Conservation (phyloP, 169 alveolate species). For the Plasmodium sp. region DNA sequence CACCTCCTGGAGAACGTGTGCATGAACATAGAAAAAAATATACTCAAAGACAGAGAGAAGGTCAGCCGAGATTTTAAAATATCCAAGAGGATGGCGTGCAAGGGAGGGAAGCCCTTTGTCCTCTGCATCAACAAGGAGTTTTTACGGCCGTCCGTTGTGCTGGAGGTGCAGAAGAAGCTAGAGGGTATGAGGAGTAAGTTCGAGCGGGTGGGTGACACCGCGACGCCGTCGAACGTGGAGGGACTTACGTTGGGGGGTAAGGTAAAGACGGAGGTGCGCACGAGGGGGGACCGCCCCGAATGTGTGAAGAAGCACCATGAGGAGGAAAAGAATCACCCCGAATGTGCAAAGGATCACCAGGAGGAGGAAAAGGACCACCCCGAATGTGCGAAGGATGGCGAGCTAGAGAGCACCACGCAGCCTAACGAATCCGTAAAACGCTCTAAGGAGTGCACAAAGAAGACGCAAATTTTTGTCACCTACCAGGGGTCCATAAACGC, state of each 20-base stretch:
- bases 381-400: background rate
- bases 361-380: background rate
- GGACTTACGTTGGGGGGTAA: slow-evolving; percentile 7
- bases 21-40: slow-evolving; percentile 29
- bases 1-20: slow-evolving; percentile 50
- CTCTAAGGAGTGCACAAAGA: background rate
- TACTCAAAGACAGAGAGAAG: slow-evolving; percentile 48
- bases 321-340: background rate
- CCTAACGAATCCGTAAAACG: background rate
- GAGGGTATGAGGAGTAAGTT: slow-evolving; percentile 29
- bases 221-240: slow-evolving; percentile 10
- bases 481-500: slow-evolving; percentile 57
- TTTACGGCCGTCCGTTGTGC: background rate
- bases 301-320: background rate
- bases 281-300: background rate
- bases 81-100: slow-evolving; percentile 34
- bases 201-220: background rate
- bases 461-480: slow-evolving; percentile 17
- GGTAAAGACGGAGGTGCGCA: slow-evolving; percentile 35
- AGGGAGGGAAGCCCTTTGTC: slow-evolving; percentile 65
- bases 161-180: slow-evolving; percentile 51
- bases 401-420: background rate
- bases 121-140: slow-evolving; percentile 44
- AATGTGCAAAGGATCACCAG: background rate
- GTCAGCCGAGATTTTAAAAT: slow-evolving; percentile 60